Percentiles rank a stretch among this genome's conserved stretches.
These are phyloP conservation scores for Naganishia friedmannii DNA, from an alignment of 768 basidiomycete species.

Conservation along the genomic window DNA sequence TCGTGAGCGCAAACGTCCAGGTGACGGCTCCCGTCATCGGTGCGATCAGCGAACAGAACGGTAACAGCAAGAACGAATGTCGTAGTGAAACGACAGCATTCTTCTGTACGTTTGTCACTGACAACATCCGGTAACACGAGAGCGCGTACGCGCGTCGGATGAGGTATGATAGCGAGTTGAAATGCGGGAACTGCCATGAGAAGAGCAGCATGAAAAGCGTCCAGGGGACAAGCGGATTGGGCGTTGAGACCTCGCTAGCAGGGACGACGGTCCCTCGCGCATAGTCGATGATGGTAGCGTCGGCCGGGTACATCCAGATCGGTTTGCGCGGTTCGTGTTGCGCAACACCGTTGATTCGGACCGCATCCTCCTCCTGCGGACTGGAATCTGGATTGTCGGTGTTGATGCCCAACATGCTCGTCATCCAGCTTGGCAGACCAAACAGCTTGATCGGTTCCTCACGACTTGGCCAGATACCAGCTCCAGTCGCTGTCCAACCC, in stretches of 20 bases:
- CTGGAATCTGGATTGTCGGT: not conserved
- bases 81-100: constrained; percentile 83
- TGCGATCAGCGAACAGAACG: constrained; percentile 72
- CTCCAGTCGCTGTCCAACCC: constrained; percentile 97
- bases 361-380: not conserved
- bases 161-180: constrained; percentile 86
- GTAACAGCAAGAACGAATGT: constrained; percentile 66
- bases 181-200: constrained; percentile 99
- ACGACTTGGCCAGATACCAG: constrained; percentile 65
- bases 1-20: constrained; percentile 78
- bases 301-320: constrained; percentile 21
- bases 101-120: constrained; percentile 69
- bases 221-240: constrained; percentile 78
- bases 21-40: constrained; percentile 92
- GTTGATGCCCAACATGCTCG: constrained; percentile 55
- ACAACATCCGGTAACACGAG: constrained; percentile 90
- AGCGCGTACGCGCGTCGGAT: constrained; percentile 84
- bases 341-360: constrained; percentile 6
- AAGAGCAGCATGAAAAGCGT: constrained; percentile 80
- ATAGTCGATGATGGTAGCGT: constrained; percentile 36
- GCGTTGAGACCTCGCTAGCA: constrained; percentile 38
- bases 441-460: constrained; percentile 61
- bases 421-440: constrained; percentile 58
- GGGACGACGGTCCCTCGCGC: constrained; percentile 5
- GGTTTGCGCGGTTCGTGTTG: not conserved